Evolutionary conservation across 371 early-diverging fungal species (phyloP), one percentile per base, ranked within the genome.

Genomic region (Actinomucor elegans): DNA sequence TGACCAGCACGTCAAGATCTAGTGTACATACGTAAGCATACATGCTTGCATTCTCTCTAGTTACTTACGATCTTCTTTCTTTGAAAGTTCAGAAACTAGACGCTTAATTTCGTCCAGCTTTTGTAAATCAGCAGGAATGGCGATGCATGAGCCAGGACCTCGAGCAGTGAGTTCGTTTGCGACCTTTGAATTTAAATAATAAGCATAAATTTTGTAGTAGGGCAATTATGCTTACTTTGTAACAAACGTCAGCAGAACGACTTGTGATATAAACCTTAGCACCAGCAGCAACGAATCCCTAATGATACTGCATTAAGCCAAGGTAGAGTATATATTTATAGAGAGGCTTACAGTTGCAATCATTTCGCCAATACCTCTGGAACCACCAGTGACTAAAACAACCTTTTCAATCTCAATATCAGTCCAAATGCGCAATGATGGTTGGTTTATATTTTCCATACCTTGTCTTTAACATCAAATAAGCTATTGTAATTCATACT

Each of bases 321-420:
- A 21, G 31, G 33, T 17, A 21, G 18, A 18, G 23, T 10, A 33
- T 11, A n/a, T 46, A 1, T 54, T 4, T 6, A 38, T 1, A 40
- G 11, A 14, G 10, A 58, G 36, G 49, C 55, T 55, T 57, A 66
- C 66, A 27, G 73, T 69, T 17, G 81, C 77, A 31, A 87, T 78
- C 83, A 84, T 80, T 55, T 77, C 67, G 20, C 87, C 88, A 43
- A 81, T 73, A 15, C 87, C 89, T 45, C 84, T 73, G 32, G 87
- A 84, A 33, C 94, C 94, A 40, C 94, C 94, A 23, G 92, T 94
- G 18, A 94, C 85, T 21, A 94, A 73, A 12, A 88, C 93, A 21
- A 92, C 85, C 75, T 92, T 45, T 29, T 40, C 7, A 15, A n/a
- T 37, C n/a, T n/a, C n/a, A n/a, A n/a, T n/a, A n/a, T n/a, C n/a